A percentile compares a stretch with the other conserved stretches of the same genome.
Evolutionary conservation across 148 eudicot species (phyloP).

Genomic region (Beta vulgaris): DNA sequence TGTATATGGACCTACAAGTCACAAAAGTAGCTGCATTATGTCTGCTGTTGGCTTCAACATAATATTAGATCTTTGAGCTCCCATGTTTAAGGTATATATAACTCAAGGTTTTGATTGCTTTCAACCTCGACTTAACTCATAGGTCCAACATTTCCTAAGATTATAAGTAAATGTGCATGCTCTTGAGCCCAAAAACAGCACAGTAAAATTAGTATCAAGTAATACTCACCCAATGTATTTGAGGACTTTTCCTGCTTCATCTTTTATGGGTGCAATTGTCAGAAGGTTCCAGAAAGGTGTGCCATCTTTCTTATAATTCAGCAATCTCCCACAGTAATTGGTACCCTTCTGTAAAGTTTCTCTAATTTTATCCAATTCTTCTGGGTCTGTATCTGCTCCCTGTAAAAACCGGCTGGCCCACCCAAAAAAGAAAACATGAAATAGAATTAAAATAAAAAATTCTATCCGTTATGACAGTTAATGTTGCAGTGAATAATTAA

Average conservation of each 20-base stretch:
- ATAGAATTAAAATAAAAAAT: not conserved
- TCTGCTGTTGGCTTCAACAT: not conserved
- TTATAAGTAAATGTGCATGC: not conserved
- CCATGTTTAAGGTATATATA: not conserved
- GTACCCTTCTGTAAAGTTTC: constrained; percentile 63
- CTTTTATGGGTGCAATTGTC: constrained; percentile 90
- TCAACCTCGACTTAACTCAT: not conserved
- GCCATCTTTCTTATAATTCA: constrained; percentile 96
- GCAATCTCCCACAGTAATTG: constrained; percentile 82
- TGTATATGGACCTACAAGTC: not conserved
- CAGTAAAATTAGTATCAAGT: not conserved
- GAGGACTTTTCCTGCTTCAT: constrained; percentile 77
- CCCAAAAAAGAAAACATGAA: not conserved
- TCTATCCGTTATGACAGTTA: constrained; percentile 1
- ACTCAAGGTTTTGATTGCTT: not conserved
- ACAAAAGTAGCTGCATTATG: constrained; percentile 9
- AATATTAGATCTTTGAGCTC: not conserved
- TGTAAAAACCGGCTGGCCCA: constrained; percentile 79
- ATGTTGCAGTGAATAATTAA: not conserved
- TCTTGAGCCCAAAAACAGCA: not conserved
- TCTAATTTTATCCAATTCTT: constrained; percentile 81
- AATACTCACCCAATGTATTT: constrained; percentile 76
- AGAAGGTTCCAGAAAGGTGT: constrained; percentile 95
- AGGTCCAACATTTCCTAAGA: not conserved
- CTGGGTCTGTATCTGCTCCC: constrained; percentile 79